These are phyloP conservation scores for Fusarium liriodendri DNA, from an alignment of 2,329 filamentous ascomycete genomes.

Conservation along the genomic window DNA sequence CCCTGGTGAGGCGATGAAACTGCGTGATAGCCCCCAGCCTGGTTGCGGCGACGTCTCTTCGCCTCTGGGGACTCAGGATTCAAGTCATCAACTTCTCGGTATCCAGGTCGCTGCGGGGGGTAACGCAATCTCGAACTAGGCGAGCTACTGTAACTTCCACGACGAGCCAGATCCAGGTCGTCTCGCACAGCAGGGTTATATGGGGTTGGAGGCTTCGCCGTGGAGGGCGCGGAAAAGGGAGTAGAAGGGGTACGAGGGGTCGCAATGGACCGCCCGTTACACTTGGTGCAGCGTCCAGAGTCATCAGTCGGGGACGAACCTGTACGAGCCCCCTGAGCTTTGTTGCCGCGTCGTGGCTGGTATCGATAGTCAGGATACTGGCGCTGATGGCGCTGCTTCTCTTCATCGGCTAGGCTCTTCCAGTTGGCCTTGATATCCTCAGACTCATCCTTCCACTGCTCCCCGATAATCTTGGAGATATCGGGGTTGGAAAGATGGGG, in stretches of 20 bases:
- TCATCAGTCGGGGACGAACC: constrained; percentile 57
- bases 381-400: constrained; percentile 88
- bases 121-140: constrained; percentile 37
- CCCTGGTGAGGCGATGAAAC: constrained; percentile 24
- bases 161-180: constrained; percentile 41
- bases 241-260: constrained; percentile 70
- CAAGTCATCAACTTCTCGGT: constrained; percentile 51
- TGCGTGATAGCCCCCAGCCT: constrained; percentile 49
- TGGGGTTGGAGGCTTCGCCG: constrained; percentile 42
- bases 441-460: constrained; percentile 86
- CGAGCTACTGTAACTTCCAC: constrained; percentile 43
- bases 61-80: constrained; percentile 60
- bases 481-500: constrained; percentile 95
- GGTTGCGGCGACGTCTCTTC: constrained; percentile 72
- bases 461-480: constrained; percentile 96
- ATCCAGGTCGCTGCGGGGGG: constrained; percentile 34
- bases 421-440: constrained; percentile 83
- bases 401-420: constrained; percentile 91
- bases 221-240: constrained; percentile 53
- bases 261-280: constrained; percentile 74
- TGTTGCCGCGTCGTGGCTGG: constrained; percentile 77
- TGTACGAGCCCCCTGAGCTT: constrained; percentile 46
- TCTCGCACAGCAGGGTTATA: constrained; percentile 36
- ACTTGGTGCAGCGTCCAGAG: constrained; percentile 74
- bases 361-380: constrained; percentile 96